Base-by-base conservation (phyloP, 768 basidiomycete genomes). In the Trametes coccinea region DNA sequence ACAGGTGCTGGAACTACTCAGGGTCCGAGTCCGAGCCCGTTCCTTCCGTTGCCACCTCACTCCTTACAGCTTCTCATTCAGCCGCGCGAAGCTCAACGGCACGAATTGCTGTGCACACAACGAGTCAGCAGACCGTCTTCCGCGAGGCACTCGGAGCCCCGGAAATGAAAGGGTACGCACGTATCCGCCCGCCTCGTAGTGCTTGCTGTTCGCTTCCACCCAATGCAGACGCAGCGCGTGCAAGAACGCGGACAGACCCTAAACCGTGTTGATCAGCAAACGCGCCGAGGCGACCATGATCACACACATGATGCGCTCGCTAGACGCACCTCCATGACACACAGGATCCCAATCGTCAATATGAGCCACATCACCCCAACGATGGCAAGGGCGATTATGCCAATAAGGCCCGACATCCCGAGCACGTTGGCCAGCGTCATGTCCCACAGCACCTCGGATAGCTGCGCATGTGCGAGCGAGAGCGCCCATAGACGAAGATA, bases 141-240 rank as follows among this genome's bases (percentile, higher is more conserved):
- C 66, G 48, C 34, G 47, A 51, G 66, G 70, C 70, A 69, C 69
- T 68, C 11, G 34, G 64, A 53, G 66, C 40, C 16, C 45, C 51
- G 57, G 60, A 61, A 48, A 62, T 48, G 46, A 62, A 52, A 47
- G 22, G 66, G 56, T 31, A 88, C 89, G 74, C 78, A 93, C 92
- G 80, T 94, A 85, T 74, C 93, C 94, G 61, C 84, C 90, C 37
- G 92, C 94, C 74, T 90, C 86, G 72, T 90, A 96, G 72, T 95
- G 93, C 80, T 97, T 96, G 78, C 94, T 95, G 79, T 96, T 97
- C 55, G 89, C 93, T 76, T 98, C 95, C 61, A 98, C 96, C 94
- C 96, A 98, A 76, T 98, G 96, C 67, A 98, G 82, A 70, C 96
- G 88, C 64, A 98, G 83, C 6, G 96, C 96, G 74, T 98, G 96